phyloP scores from a whole-genome alignment of 257 asterid genomes.

The Thymus quinquecostatus region DNA sequence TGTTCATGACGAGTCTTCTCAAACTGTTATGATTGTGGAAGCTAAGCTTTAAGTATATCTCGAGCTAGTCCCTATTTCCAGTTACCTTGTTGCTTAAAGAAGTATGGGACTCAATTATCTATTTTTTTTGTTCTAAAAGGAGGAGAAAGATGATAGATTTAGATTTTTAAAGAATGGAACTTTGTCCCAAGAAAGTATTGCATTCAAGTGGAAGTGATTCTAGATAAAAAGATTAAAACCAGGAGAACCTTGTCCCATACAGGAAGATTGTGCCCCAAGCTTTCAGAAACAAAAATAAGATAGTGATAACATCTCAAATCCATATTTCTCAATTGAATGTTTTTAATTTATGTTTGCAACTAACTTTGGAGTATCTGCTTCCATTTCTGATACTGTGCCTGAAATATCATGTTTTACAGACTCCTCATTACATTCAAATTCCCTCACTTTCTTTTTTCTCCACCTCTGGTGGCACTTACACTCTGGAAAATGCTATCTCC shows the following conservation, averaged over 20 bases:
- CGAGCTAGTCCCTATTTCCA: background rate
- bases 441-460: background rate
- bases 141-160: background rate
- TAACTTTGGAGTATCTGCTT: background rate
- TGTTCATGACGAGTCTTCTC: too few relatives aligned
- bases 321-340: background rate
- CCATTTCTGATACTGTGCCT: background rate
- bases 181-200: background rate
- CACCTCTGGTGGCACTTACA: too few relatives aligned
- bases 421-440: background rate
- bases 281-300: background rate
- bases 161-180: background rate
- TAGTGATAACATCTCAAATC: background rate
- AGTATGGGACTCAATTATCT: background rate
- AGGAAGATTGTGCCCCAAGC: background rate
- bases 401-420: background rate
- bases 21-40: background rate
- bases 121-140: background rate
- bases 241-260: background rate
- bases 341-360: background rate
- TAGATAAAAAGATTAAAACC: background rate
- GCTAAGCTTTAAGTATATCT: slow-evolving; percentile 11
- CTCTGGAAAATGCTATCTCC: background rate
- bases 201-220: background rate
- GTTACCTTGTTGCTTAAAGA: slow-evolving; percentile 12